phyloP scores from a whole-genome alignment of 176 grass and related monocot species.

The Ampelocalamus luodianensis region DNA sequence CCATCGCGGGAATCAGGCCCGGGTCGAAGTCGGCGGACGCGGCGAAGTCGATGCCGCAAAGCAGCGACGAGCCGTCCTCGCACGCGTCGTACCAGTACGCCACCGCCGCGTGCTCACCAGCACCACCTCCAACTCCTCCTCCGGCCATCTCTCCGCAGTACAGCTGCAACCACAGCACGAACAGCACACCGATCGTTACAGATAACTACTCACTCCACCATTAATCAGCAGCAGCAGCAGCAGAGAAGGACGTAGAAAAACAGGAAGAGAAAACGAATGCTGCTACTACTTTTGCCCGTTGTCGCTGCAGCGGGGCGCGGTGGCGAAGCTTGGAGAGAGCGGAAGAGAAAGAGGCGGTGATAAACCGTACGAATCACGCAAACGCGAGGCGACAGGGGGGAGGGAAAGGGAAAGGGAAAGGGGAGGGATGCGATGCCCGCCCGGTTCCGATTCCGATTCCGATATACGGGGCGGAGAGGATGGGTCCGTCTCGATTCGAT shows the following conservation, averaged over 20 bases:
- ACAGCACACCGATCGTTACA: conserved; percentile 27
- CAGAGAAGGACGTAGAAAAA: neutral
- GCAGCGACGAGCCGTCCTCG: conserved; percentile 68
- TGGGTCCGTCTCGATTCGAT: conserved; percentile 32
- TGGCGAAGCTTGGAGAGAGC: conserved; percentile 46
- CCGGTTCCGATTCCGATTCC: conserved; percentile 43
- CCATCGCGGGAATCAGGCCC: conserved; percentile 61
- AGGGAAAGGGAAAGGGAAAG: conserved; percentile 19
- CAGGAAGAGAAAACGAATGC: conserved; percentile 48
- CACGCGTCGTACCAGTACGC: conserved; percentile 94
- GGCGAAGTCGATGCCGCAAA: conserved; percentile 78
- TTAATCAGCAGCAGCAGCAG: neutral
- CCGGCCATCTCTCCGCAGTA: conserved; percentile 40
- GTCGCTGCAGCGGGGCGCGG: neutral
- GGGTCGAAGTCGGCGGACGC: conserved; percentile 71
- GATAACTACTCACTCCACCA: neutral
- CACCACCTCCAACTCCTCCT: conserved; percentile 46
- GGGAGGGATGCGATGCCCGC: conserved; percentile 34
- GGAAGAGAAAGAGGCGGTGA: conserved; percentile 88
- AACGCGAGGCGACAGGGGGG: neutral
- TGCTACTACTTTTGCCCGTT: conserved; percentile 43
- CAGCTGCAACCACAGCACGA: conserved; percentile 31
- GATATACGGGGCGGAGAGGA: conserved; percentile 28
- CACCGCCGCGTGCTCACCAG: conserved; percentile 48
- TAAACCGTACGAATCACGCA: conserved; percentile 96